Evolutionary conservation across 2,329 filamentous ascomycete species (phyloP).

Genomic region (Claviceps monticola): DNA sequence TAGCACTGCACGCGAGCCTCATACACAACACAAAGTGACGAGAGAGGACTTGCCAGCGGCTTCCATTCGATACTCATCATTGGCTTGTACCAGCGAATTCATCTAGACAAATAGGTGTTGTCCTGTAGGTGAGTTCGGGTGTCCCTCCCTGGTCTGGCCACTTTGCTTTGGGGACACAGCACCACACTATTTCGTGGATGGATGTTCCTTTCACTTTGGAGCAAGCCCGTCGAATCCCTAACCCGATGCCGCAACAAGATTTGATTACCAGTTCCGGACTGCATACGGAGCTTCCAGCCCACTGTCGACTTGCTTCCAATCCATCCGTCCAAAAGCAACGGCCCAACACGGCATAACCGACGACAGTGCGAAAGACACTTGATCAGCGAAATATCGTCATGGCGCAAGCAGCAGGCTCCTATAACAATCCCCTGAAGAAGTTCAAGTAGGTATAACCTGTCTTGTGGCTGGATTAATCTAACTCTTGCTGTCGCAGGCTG

Average conservation of each 20-base stretch:
- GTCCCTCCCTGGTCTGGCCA: neutral
- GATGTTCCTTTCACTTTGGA: neutral
- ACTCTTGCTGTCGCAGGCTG: conserved; percentile 41
- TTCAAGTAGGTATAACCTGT: conserved; percentile 61
- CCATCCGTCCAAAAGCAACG: neutral
- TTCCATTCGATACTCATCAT: neutral
- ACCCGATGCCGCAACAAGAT: neutral
- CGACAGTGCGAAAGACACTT: neutral
- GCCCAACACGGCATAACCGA: neutral
- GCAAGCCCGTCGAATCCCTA: neutral
- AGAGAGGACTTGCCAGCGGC: neutral
- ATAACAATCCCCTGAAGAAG: conserved; percentile 99
- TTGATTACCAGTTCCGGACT: neutral
- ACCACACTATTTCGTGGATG: neutral
- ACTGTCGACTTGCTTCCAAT: neutral
- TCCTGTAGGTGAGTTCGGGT: neutral
- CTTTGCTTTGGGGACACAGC: neutral
- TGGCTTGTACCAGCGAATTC: neutral
- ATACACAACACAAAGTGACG: neutral
- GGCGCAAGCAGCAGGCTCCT: conserved; percentile 73
- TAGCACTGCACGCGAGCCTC: neutral
- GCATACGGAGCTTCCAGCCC: neutral
- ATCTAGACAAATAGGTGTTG: neutral
- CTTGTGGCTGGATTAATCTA: neutral
- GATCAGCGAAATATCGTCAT: conserved; percentile 34